Evolutionary conservation across 345 rosid species (phyloP).

Genomic region (Odontarrhena argentea): DNA sequence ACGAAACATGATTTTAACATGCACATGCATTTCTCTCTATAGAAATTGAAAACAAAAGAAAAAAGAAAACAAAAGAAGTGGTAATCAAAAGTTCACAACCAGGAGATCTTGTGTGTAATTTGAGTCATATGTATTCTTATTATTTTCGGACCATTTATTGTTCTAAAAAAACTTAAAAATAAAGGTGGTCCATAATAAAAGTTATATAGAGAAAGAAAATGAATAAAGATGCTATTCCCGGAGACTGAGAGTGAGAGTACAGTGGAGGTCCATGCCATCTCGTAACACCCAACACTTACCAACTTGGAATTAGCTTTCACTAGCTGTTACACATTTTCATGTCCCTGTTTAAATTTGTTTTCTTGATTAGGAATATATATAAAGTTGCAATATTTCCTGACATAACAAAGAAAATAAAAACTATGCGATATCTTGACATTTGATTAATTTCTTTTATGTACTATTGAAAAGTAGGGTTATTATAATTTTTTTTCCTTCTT

Average conservation of each 20-base stretch:
- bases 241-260: conserved; percentile 32
- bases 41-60: background rate
- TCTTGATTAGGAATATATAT: background rate
- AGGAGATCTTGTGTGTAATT: conserved; percentile 2
- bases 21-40: background rate
- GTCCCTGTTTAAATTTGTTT: background rate
- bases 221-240: conserved; percentile 33
- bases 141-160: background rate
- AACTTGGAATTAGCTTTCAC: conserved; percentile 24
- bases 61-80: background rate
- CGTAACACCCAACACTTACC: conserved; percentile 23
- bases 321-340: background rate
- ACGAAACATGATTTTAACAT: background rate
- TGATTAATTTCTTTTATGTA: too few species aligned
- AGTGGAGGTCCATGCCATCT: conserved; percentile 36
- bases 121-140: background rate
- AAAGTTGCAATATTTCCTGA: too few species aligned
- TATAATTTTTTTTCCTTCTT: too few species aligned
- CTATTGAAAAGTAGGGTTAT: too few species aligned
- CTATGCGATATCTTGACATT: too few species aligned
- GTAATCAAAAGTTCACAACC: conserved; percentile 1
- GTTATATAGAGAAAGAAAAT: conserved; percentile 2
- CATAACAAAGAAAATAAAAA: too few species aligned
- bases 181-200: conserved; percentile 27
- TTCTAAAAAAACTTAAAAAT: background rate